Evolutionary conservation across 179 eudicot genomes (phyloP).

Genomic region (Gypsophila paniculata): DNA sequence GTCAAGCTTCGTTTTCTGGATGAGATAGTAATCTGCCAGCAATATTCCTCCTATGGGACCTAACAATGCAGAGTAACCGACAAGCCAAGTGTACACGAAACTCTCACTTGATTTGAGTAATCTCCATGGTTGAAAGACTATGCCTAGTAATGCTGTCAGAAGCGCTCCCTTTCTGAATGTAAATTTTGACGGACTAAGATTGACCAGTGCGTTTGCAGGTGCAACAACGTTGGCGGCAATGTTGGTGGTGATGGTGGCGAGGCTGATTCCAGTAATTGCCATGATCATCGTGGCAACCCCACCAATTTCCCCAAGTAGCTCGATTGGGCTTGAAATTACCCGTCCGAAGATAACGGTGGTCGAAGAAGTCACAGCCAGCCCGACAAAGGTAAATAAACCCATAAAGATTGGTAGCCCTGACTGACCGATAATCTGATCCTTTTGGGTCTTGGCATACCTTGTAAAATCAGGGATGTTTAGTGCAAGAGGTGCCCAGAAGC

Average conservation of each 20-base stretch:
- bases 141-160: constrained; percentile 81
- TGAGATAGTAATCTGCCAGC: constrained; percentile 71
- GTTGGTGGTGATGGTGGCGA: constrained; percentile 88
- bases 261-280: constrained; percentile 75
- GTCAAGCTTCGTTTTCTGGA: constrained; percentile 42
- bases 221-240: constrained; percentile 96
- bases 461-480: constrained; percentile 98
- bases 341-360: constrained; percentile 69
- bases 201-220: constrained; percentile 90
- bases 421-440: constrained; percentile 80
- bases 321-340: constrained; percentile 73
- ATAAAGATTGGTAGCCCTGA: constrained; percentile 84
- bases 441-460: constrained; percentile 67
- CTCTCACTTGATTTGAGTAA: constrained; percentile 85
- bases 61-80: constrained; percentile 82
- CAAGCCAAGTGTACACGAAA: constrained; percentile 96
- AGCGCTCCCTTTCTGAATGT: constrained; percentile 77
- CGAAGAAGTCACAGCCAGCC: constrained; percentile 85
- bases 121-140: constrained; percentile 93
- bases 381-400: constrained; percentile 93
- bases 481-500: constrained; percentile 90
- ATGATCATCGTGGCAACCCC: constrained; percentile 57
- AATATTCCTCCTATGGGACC: constrained; percentile 89
- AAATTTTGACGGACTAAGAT: constrained; percentile 78
- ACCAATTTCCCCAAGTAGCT: constrained; percentile 71